Evolutionary conservation across 306 rosid species (phyloP), one percentile per base, ranked within the genome.

Genomic region (Cotoneaster glaucophyllus): DNA sequence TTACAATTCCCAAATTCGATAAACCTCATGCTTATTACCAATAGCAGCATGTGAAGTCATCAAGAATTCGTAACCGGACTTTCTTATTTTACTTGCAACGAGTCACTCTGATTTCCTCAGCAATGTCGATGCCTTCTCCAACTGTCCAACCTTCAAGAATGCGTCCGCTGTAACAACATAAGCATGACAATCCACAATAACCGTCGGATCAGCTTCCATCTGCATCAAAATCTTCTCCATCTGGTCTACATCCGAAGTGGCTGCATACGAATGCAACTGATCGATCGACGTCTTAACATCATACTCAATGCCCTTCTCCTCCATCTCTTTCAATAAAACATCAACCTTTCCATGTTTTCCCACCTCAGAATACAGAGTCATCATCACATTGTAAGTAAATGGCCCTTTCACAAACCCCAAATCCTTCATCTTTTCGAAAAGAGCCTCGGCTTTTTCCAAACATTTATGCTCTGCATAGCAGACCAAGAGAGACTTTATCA

Each of bases 1-100:
- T 78, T 78, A 84, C 80, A 77, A 75, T 75, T 77, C 61, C 96
- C 93, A 92, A 57, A 90, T 81, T 32, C 93, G 83, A 84, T 85
- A 81, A 57, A 92, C 90, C 67, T 87, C 96, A 1, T 88, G 88
- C 79, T 81, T 85, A 22, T 77, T 85, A 34, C 90, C 96, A 19
- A 82, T 64, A 19, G 77, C 70, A 50, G 90, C 75, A 73, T 92
- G 80, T 37, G 75, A 74, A 59, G 88, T 75, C 53, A 76, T 82
- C 73, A 88, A 74, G 48, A 69, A 81, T 82, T 86, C 87, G 65
- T 81, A 90, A 37, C 89, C 89, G 76, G 43, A 14, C 37, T 81
- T 74, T 75, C 68, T 48, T 76, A 1, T 41, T 41, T 21, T 53
- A 53, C 59, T 69, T 13, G 13, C 4, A 17, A 70, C 11, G 4